Evolutionary conservation across 495 filamentous ascomycete species (phyloP).

Genomic region (Diplogelasinospora grovesii): DNA sequence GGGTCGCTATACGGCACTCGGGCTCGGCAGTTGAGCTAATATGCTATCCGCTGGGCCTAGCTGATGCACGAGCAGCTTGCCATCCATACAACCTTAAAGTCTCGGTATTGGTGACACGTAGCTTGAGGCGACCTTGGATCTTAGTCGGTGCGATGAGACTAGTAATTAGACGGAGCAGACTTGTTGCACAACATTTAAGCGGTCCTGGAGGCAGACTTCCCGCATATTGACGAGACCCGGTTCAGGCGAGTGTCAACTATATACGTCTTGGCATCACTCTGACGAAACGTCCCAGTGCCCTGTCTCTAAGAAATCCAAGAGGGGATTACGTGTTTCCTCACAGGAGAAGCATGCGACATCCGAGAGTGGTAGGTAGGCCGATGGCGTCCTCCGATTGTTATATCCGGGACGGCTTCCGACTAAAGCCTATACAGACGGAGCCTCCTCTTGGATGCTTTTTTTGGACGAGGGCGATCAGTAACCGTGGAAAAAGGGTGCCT

Average conservation of each 20-base stretch:
- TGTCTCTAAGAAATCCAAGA: background rate
- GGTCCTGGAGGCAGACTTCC: background rate
- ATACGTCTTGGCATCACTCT: constrained; percentile 7
- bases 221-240: constrained; percentile 13
- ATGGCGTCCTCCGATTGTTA: too few species aligned
- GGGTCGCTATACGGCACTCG: constrained; percentile 13
- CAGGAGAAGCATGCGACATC: constrained; percentile 3
- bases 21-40: constrained; percentile 15
- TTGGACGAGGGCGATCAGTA: background rate
- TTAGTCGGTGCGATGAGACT: too few species aligned
- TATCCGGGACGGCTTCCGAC: too few species aligned
- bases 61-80: background rate
- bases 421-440: background rate
- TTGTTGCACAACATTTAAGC: background rate
- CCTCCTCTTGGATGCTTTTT: constrained; percentile 1
- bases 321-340: background rate
- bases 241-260: constrained; percentile 7
- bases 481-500: constrained; percentile 2
- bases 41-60: constrained; percentile 9
- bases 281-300: constrained; percentile 1
- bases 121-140: background rate
- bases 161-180: background rate
- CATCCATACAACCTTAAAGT: constrained; percentile 9
- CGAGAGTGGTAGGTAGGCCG: background rate
- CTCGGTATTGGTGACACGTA: constrained; percentile 5